Conservation (phyloP, 768 basidiomycete genomes). For the Lyophyllum semitale region DNA sequence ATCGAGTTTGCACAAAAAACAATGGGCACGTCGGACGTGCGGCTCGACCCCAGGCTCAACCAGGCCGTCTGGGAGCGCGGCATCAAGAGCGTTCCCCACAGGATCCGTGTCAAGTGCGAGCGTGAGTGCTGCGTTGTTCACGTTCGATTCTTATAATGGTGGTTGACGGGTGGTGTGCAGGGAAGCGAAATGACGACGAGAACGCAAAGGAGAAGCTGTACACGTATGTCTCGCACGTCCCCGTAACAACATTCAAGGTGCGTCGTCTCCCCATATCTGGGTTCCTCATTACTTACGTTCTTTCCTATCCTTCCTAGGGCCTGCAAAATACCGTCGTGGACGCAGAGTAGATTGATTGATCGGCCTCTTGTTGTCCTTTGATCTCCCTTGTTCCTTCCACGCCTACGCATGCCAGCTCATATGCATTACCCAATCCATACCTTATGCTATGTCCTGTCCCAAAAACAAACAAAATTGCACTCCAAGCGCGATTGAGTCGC, state of each 20-base stretch:
- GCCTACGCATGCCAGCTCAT: constrained; percentile 5
- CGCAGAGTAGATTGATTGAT: constrained; percentile 58
- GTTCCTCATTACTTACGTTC: neutral
- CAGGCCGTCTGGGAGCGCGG: constrained; percentile 93
- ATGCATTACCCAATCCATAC: constrained; percentile 5
- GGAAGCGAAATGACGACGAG: constrained; percentile 99
- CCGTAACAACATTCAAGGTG: constrained; percentile 84
- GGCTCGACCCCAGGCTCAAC: constrained; percentile 95
- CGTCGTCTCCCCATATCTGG: constrained; percentile 20
- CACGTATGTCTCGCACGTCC: constrained; percentile 85
- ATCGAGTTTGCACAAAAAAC: constrained; percentile 88
- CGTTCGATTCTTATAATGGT: neutral
- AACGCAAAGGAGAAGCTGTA: constrained; percentile 97
- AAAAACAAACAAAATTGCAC: neutral
- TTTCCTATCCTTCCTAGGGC: constrained; percentile 48
- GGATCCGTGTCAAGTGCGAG: constrained; percentile 92
- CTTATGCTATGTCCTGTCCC: constrained; percentile 6
- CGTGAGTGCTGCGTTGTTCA: constrained; percentile 42
- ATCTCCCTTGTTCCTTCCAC: neutral
- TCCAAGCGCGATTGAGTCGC: no score
- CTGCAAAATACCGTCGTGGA: constrained; percentile 85
- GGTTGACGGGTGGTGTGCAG: constrained; percentile 35
- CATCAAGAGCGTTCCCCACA: constrained; percentile 90
- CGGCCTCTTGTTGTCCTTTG: neutral
- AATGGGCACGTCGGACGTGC: constrained; percentile 95